These are phyloP conservation scores for Sphenostylis stenocarpa DNA, from an alignment of 306 rosid genomes.

Conservation along the genomic window DNA sequence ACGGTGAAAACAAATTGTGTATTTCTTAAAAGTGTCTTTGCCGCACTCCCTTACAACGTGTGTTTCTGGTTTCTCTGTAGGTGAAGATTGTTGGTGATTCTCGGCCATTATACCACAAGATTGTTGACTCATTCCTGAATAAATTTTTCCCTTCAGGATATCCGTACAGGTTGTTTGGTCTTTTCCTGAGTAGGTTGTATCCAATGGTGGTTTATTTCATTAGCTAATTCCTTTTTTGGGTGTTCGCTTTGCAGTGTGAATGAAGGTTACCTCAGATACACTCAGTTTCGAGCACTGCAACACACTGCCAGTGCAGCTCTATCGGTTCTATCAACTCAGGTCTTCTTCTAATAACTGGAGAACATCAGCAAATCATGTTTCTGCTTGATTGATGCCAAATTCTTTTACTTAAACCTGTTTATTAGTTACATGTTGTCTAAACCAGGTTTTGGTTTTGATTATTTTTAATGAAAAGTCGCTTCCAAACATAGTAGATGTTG, in stretches of 20 bases:
- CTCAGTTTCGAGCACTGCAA: constrained; percentile 92
- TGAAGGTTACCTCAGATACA: constrained; percentile 91
- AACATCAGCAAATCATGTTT: constrained; percentile 1
- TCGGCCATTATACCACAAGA: constrained; percentile 53
- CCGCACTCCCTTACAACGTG: neutral
- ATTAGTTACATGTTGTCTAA: neutral
- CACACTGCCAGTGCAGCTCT: constrained; percentile 81
- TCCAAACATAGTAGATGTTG: neutral
- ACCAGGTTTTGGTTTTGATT: neutral
- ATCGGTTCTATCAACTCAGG: constrained; percentile 93
- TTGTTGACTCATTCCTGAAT: constrained; percentile 39
- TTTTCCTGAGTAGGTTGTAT: neutral
- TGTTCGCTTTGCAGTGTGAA: constrained; percentile 61
- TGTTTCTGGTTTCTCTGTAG: constrained; percentile 33
- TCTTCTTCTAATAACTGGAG: constrained; percentile 37
- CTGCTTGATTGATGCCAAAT: neutral
- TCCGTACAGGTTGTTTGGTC: constrained; percentile 64
- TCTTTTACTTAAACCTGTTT: neutral
- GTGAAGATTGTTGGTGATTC: constrained; percentile 67
- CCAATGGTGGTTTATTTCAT: neutral
- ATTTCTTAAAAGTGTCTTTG: neutral
- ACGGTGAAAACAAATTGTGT: neutral
- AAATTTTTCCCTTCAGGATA: constrained; percentile 93
- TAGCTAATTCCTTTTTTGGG: constrained; percentile 7
- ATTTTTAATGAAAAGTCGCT: neutral